These are phyloP conservation scores for Mycosphaerella sp. DNA, from an alignment of 2,329 filamentous ascomycete genomes.

Conservation along the genomic window DNA sequence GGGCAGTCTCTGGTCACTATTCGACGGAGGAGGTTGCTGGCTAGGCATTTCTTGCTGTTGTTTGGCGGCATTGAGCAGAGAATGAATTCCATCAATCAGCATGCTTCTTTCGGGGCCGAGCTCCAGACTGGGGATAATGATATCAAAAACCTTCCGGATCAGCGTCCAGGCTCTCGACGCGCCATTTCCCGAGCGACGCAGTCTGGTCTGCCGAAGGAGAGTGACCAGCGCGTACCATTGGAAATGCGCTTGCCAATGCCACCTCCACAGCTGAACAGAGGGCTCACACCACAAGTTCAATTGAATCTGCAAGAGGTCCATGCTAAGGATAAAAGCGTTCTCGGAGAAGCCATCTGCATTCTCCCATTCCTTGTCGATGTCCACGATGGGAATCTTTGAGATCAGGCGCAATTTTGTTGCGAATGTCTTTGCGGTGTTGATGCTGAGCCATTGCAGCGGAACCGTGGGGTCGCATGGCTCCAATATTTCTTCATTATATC, in stretches of 20 bases:
- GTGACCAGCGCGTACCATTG: slow-evolving; percentile 27
- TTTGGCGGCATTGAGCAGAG: slow-evolving; percentile 21
- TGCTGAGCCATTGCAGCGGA: slow-evolving; percentile 23
- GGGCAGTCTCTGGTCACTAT: slow-evolving; percentile 5
- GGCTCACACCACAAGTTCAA: slow-evolving; percentile 26
- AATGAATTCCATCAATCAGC: slow-evolving; percentile 20
- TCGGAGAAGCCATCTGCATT: slow-evolving; percentile 21
- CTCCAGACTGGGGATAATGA: slow-evolving; percentile 23
- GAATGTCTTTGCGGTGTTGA: slow-evolving; percentile 24
- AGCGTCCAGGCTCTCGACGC: slow-evolving; percentile 21
- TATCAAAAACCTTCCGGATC: slow-evolving; percentile 22
- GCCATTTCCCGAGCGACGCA: slow-evolving; percentile 16
- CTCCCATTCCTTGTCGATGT: slow-evolving; percentile 20
- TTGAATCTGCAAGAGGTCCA: slow-evolving; percentile 24
- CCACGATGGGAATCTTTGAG: slow-evolving; percentile 21
- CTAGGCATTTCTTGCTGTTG: slow-evolving; percentile 14
- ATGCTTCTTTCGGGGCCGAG: slow-evolving; percentile 17
- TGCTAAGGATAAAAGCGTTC: slow-evolving; percentile 23
- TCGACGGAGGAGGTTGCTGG: slow-evolving; percentile 1
- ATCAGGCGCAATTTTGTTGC: slow-evolving; percentile 25
- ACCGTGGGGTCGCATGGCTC: slow-evolving; percentile 25
- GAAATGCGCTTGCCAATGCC: slow-evolving; percentile 27
- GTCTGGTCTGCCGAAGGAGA: slow-evolving; percentile 23
- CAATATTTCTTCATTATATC: slow-evolving; percentile 22
- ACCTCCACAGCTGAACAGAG: slow-evolving; percentile 24